A percentile compares a stretch with the other conserved stretches of the same genome.
These are phyloP conservation scores for Vitis hybrid DNA, from an alignment of 177 flowering plant genomes.

Conservation along the genomic window DNA sequence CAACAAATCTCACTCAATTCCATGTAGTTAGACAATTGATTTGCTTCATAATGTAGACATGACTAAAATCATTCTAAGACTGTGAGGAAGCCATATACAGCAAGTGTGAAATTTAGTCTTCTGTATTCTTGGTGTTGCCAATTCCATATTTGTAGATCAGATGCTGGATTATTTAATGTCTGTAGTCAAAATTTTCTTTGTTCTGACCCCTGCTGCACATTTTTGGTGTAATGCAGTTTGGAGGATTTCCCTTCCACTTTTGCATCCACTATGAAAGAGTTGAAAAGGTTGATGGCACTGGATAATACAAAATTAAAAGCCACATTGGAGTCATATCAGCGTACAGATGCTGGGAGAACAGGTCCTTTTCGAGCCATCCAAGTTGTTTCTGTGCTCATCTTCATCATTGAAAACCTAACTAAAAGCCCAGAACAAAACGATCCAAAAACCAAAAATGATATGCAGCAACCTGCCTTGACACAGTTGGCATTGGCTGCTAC, in stretches of 20 bases:
- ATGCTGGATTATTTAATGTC: not conserved
- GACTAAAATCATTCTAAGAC: too few relatives aligned
- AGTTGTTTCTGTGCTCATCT: conserved; percentile 56
- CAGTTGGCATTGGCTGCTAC: conserved; percentile 41
- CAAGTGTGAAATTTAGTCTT: too few relatives aligned
- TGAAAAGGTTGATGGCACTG: conserved; percentile 52
- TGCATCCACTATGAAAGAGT: conserved; percentile 44
- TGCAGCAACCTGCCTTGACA: conserved; percentile 25
- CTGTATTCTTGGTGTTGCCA: too few relatives aligned
- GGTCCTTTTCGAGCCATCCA: conserved; percentile 79
- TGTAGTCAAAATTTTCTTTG: conserved; percentile 1
- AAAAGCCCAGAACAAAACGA: conserved; percentile 17
- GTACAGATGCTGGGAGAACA: conserved; percentile 41
- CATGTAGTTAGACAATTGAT: too few relatives aligned
- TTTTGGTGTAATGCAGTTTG: conserved; percentile 41
- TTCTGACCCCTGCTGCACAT: not conserved
- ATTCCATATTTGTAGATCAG: not conserved
- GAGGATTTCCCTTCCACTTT: conserved; percentile 57
- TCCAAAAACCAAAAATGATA: conserved; percentile 14
- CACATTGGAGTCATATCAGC: conserved; percentile 53
- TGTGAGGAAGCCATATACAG: too few relatives aligned
- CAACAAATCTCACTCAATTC: too few relatives aligned
- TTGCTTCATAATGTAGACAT: too few relatives aligned
- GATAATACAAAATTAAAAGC: conserved; percentile 49
- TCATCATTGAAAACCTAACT: conserved; percentile 39